Conservation (phyloP, 2,329 filamentous ascomycete genomes). For the Claviceps purpurea region DNA sequence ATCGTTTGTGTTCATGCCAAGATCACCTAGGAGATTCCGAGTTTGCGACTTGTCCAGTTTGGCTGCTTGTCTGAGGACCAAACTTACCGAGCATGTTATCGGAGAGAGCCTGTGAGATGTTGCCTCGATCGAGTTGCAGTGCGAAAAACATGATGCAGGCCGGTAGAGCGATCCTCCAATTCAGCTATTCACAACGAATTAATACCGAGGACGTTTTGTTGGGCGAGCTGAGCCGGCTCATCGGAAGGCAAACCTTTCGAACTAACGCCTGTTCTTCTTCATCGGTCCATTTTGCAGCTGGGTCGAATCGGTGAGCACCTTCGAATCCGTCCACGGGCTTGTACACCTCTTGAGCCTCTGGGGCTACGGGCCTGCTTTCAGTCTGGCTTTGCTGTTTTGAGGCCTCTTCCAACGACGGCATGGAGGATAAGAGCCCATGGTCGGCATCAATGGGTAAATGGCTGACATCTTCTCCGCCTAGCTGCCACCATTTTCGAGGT, state of each 20-base stretch:
- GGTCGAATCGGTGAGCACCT: conserved; percentile 45
- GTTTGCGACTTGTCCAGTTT: background rate
- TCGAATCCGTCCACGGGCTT: conserved; percentile 43
- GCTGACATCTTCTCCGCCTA: conserved; percentile 4
- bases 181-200: conserved; percentile 12
- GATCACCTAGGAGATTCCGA: background rate
- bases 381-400: background rate
- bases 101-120: conserved; percentile 20
- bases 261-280: conserved; percentile 43
- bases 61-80: background rate
- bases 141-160: conserved; percentile 40
- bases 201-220: background rate
- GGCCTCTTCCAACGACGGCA: conserved; percentile 1
- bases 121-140: conserved; percentile 28
- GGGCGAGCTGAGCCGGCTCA: background rate
- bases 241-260: conserved; percentile 26
- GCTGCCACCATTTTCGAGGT: conserved; percentile 3
- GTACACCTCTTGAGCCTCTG: conserved; percentile 18
- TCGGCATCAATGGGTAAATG: conserved; percentile 5
- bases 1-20: conserved; percentile 16
- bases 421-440: background rate
- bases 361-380: background rate
- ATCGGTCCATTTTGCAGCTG: conserved; percentile 39
- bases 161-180: conserved; percentile 19
- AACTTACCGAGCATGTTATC: conserved; percentile 21